phyloP scores from a whole-genome alignment of 148 eudicot species.

The Vaccinium vitisidaea region DNA sequence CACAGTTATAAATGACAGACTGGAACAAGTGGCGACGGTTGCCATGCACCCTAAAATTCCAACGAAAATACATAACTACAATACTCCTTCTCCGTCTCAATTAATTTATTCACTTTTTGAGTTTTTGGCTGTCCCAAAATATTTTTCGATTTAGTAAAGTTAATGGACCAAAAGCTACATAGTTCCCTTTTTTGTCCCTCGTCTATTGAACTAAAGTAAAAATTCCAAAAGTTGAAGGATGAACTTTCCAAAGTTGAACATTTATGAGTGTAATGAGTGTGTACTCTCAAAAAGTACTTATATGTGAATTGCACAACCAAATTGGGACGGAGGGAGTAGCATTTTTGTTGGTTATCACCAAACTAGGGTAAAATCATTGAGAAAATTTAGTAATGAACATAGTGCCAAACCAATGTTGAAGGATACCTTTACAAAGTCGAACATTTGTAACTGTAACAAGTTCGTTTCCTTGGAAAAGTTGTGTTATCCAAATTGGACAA shows the following conservation, averaged over 20 bases:
- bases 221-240: not conserved
- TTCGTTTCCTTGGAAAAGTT: not conserved
- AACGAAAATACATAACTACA: not conserved
- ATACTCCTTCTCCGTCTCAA: not conserved
- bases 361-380: not conserved
- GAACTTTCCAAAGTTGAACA: not conserved
- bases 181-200: not conserved
- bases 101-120: no score
- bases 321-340: not conserved
- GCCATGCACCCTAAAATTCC: not conserved
- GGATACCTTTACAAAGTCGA: not conserved
- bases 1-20: not conserved
- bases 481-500: not conserved
- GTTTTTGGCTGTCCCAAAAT: not conserved
- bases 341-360: not conserved
- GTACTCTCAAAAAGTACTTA: not conserved
- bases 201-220: not conserved
- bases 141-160: not conserved
- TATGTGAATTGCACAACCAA: not conserved
- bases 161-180: not conserved
- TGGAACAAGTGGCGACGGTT: not conserved
- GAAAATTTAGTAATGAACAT: not conserved
- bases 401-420: not conserved
- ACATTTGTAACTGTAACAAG: not conserved
- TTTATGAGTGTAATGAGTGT: not conserved